These are phyloP conservation scores for Neophaeococcomyces mojaviensis DNA, from an alignment of 2,329 filamentous ascomycete species.

Conservation along the genomic window DNA sequence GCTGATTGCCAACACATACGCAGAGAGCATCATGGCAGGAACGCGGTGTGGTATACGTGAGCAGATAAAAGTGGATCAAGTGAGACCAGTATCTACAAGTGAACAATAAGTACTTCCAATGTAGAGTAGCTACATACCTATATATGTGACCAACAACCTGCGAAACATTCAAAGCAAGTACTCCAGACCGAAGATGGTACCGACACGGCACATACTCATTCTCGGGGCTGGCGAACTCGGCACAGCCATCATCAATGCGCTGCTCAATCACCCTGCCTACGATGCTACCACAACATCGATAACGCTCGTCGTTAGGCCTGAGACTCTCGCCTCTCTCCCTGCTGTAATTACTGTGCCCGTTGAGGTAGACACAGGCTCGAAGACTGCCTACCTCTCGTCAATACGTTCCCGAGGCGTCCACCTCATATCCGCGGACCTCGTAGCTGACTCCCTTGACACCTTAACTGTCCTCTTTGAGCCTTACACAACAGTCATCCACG, in stretches of 20 bases:
- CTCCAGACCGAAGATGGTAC: too few relatives aligned
- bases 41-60: too few relatives aligned
- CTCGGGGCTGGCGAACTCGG: constrained; percentile 63
- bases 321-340: constrained; percentile 36
- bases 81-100: too few relatives aligned
- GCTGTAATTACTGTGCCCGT: too few relatives aligned
- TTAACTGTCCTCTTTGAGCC: constrained; percentile 38
- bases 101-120: too few relatives aligned
- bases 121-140: too few relatives aligned
- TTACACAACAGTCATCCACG: constrained; percentile 46
- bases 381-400: constrained; percentile 15
- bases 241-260: constrained; percentile 45
- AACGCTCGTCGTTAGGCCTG: constrained; percentile 48
- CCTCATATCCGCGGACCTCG: constrained; percentile 42
- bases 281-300: constrained; percentile 31
- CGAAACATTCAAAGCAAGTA: too few relatives aligned
- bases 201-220: constrained; percentile 47
- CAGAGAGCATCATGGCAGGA: too few relatives aligned
- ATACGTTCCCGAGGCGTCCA: constrained; percentile 34
- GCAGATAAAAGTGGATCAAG: too few relatives aligned
- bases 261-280: constrained; percentile 39
- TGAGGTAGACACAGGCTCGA: constrained; percentile 28
- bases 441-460: constrained; percentile 24
- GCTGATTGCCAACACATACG: too few relatives aligned
- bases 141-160: too few relatives aligned